Percentiles rank a stretch among this genome's conserved stretches.
These are phyloP conservation scores for Scheffersomyces quercinus DNA, from an alignment of 1,139 yeast species.

Conservation along the genomic window DNA sequence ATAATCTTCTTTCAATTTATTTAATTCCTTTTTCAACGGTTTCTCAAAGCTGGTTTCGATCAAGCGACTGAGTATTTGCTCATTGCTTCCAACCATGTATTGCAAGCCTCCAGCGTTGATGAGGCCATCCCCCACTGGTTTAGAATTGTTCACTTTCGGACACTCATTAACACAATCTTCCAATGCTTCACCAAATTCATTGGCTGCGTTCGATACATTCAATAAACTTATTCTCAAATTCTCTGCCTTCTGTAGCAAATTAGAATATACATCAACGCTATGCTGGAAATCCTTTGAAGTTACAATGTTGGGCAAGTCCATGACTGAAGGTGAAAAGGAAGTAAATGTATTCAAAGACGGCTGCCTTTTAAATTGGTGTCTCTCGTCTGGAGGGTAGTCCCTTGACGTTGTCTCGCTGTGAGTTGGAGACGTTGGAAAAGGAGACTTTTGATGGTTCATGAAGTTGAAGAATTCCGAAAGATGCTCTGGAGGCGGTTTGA, in stretches of 20 bases:
- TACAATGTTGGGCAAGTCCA: slow-evolving; percentile 60
- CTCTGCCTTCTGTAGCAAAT: slow-evolving; percentile 52
- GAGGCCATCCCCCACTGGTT: slow-evolving; percentile 63
- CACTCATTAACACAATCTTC: slow-evolving; percentile 52
- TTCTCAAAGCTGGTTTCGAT: slow-evolving; percentile 53
- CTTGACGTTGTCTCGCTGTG: slow-evolving; percentile 4
- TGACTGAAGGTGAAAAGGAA: slow-evolving; percentile 50
- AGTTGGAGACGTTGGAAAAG: slow-evolving; percentile 9
- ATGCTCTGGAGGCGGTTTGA: slow-evolving; percentile 44
- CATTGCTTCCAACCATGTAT: slow-evolving; percentile 74
- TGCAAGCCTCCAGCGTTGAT: slow-evolving; percentile 78
- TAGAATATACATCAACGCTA: slow-evolving; percentile 48
- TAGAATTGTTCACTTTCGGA: slow-evolving; percentile 69
- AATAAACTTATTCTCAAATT: slow-evolving; percentile 52
- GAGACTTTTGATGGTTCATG: slow-evolving; percentile 36
- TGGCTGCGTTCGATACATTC: slow-evolving; percentile 61
- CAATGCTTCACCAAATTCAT: slow-evolving; percentile 70
- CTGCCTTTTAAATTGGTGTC: slow-evolving; percentile 17
- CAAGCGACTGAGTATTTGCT: slow-evolving; percentile 64
- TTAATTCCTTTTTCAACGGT: slow-evolving; percentile 52
- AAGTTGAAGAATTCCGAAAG: slow-evolving; percentile 56
- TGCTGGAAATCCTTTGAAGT: slow-evolving; percentile 58
- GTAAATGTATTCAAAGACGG: slow-evolving; percentile 38
- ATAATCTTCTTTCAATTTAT: slow-evolving; percentile 38
- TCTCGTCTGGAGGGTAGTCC: slow-evolving; percentile 10